Conservation (phyloP, 2,329 filamentous ascomycete genomes). For the Calonectria hawksworthii region DNA sequence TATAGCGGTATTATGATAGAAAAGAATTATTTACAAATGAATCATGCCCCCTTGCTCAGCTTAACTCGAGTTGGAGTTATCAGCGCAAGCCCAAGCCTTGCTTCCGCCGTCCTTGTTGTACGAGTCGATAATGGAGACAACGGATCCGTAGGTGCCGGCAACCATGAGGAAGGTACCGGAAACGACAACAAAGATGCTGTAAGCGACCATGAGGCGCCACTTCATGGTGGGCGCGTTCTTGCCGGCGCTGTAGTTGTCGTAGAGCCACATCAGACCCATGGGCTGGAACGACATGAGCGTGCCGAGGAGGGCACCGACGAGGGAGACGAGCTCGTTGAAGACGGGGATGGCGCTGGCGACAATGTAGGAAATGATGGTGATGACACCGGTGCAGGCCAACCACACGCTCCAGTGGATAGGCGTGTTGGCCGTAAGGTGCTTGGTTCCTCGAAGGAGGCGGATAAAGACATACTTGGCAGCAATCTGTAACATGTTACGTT, state of each 20-base stretch:
- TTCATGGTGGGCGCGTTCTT: background rate
- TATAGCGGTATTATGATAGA: background rate
- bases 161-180: conserved; percentile 22
- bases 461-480: conserved; percentile 18
- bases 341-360: conserved; percentile 41
- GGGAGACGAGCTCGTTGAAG: conserved; percentile 36
- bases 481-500: conserved; percentile 42
- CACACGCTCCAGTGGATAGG: conserved; percentile 11
- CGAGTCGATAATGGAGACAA: conserved; percentile 33
- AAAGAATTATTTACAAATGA: background rate
- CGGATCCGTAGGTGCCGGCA: conserved; percentile 18
- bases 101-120: conserved; percentile 52
- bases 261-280: conserved; percentile 43
- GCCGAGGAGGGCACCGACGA: conserved; percentile 44
- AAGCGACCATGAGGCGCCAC: conserved; percentile 36
- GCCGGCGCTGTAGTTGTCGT: conserved; percentile 34
- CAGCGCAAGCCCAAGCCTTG: conserved; percentile 55
- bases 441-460: conserved; percentile 11
- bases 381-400: conserved; percentile 32
- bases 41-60: background rate
- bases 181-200: conserved; percentile 34
- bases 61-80: conserved; percentile 52
- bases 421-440: conserved; percentile 19
- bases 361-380: conserved; percentile 38
- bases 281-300: conserved; percentile 45